Evolutionary conservation across 148 eudicot species (phyloP), one percentile per base, ranked within the genome.

Genomic region (Polygonum aviculare): DNA sequence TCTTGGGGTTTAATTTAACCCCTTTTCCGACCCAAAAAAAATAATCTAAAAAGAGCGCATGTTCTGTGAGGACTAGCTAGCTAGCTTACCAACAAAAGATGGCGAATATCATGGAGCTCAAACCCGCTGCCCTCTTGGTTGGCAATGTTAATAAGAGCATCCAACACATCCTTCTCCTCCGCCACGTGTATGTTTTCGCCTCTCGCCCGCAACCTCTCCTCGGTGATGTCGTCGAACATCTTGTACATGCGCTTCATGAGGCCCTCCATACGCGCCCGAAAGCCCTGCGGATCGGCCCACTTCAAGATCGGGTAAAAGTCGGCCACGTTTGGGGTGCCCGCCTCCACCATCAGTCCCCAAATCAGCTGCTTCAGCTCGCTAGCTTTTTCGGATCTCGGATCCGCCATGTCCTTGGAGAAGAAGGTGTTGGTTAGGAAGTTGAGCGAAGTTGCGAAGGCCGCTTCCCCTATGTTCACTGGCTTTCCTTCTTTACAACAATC

Each of bases 201-300:
- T 75, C 59, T 65, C 2, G 22, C 19, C 19, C 19, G 19, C 15
- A 77, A n/a, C 45, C 79, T 54, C 22, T 54, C 22, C 12, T 47
- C 12, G 3, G 60, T 77, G 21, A 77, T 40, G 33, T 1, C 57
- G 47, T 73, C 47, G 67, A 78, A 73, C 16, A 73, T 11, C 22
- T 22, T 50, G 47, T 26, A 8, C 45, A 78, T 40, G 48, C 39
- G 54, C 41, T 48, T 39, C 47, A 79, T 38, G 39, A 21, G 57
- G 7, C 39, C 44, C 41, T 21, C 21, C 69, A 60, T 36, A 0
- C 81, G 69, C 19, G 52, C 51, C 39, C 63, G 54, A 35, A 79
- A 65, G 16, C 81, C 78, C 76, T 65, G 77, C 31, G 73, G 74
- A 40, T 79, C 81, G 19, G 76, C 12, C n/a, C 51, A 26, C 31